Conservation (phyloP, 2,329 filamentous ascomycete genomes). For the Hirsutella minnesotensis region DNA sequence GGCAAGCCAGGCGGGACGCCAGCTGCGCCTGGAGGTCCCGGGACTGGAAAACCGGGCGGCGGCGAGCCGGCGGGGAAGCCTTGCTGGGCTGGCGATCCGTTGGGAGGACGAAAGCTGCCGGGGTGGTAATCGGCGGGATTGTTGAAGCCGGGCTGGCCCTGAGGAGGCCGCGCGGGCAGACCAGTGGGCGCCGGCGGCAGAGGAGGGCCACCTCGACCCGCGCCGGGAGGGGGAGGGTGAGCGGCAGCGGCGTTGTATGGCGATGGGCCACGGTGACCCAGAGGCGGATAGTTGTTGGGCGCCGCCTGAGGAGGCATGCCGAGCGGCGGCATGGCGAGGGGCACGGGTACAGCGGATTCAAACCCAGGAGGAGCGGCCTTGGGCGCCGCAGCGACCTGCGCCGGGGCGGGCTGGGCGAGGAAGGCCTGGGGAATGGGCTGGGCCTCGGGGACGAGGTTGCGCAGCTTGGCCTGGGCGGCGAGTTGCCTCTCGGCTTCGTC, state of each 20-base stretch:
- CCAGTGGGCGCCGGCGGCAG: slow-evolving; percentile 38
- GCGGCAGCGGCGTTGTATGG: slow-evolving; percentile 19
- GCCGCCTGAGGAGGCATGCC: slow-evolving; percentile 20
- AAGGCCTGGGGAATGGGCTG: slow-evolving; percentile 67
- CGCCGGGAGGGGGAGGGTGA: slow-evolving; percentile 13
- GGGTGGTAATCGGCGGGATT: slow-evolving; percentile 38
- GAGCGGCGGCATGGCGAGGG: slow-evolving; percentile 8
- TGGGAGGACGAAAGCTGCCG: slow-evolving; percentile 26
- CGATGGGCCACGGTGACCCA: slow-evolving; percentile 15
- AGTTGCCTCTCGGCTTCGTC: slow-evolving; percentile 88
- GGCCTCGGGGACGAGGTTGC: slow-evolving; percentile 77
- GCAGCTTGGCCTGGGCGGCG: slow-evolving; percentile 83
- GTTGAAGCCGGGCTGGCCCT: slow-evolving; percentile 30
- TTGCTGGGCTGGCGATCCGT: slow-evolving; percentile 24
- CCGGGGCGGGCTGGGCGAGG: slow-evolving; percentile 25
- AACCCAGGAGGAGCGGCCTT: slow-evolving; percentile 17
- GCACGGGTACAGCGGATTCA: slow-evolving; percentile 19
- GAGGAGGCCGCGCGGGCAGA: slow-evolving; percentile 37
- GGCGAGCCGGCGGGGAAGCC: slow-evolving; percentile 26
- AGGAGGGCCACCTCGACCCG: slow-evolving; percentile 18
- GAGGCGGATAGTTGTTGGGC: slow-evolving; percentile 25
- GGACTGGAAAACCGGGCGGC: slow-evolving; percentile 27
- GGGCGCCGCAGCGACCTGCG: slow-evolving; percentile 3
- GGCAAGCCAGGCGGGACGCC: slow-evolving; percentile 27
- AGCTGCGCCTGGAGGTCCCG: slow-evolving; percentile 19